A percentile compares a stretch with the other conserved stretches of the same genome.
phyloP scores from a whole-genome alignment of 139 green algal species.

The Penium margaritaceum region DNA sequence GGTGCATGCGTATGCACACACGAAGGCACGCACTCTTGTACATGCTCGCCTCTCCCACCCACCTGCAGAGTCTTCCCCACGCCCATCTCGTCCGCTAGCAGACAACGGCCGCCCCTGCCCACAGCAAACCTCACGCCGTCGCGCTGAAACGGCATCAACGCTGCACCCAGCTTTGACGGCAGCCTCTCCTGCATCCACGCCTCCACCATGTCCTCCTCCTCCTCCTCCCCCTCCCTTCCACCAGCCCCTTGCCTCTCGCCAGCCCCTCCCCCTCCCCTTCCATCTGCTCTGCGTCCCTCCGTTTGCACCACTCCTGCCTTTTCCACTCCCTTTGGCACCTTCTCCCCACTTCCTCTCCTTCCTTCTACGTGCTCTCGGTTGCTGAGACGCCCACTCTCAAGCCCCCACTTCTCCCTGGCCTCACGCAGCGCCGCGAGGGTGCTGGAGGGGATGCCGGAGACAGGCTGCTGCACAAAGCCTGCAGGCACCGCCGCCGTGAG shows the following conservation, averaged over 20 bases:
- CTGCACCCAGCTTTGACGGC: constrained; percentile 18
- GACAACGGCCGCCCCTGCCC: constrained; percentile 54
- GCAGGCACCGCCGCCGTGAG: too few species aligned
- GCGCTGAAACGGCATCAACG: constrained; percentile 48
- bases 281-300: too few species aligned
- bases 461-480: too few species aligned
- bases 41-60: too few species aligned
- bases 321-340: not conserved
- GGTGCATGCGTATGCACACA: too few species aligned
- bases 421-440: not conserved
- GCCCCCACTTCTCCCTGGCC: not conserved
- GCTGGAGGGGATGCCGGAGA: not conserved
- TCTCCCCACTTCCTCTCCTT: not conserved
- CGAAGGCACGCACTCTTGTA: too few species aligned
- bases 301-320: too few species aligned
- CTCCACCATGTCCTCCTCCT: not conserved
- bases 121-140: constrained; percentile 66
- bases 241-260: not conserved
- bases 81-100: constrained; percentile 91
- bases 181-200: constrained; percentile 9
- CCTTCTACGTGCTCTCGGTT: not conserved
- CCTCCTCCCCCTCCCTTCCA: not conserved
- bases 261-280: too few species aligned
- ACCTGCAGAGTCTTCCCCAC: constrained; percentile 54
- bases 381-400: not conserved